These are phyloP conservation scores for Neurospora sp. DNA, from an alignment of 495 filamentous ascomycete genomes.

Conservation along the genomic window DNA sequence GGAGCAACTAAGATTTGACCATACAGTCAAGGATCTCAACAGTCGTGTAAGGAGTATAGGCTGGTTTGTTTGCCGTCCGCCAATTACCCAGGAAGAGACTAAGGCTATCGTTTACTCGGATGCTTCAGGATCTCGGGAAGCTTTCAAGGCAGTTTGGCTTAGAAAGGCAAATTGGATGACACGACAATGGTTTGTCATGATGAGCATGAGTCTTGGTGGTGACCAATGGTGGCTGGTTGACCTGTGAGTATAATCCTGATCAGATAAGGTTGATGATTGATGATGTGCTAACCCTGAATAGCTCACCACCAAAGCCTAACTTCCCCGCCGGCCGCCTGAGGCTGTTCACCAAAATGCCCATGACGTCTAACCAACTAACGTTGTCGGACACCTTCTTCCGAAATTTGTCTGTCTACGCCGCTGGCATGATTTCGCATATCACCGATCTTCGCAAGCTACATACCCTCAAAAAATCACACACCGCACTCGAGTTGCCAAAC, in stretches of 20 bases:
- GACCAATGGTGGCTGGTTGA: constrained; percentile 70
- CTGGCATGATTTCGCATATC: constrained; percentile 33
- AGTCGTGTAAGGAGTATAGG: constrained; percentile 48
- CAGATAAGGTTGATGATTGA: background rate
- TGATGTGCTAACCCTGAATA: constrained; percentile 9
- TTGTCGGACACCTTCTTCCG: constrained; percentile 29
- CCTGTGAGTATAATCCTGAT: constrained; percentile 31
- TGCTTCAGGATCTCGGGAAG: constrained; percentile 25
- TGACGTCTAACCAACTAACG: constrained; percentile 21
- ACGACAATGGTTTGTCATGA: constrained; percentile 53
- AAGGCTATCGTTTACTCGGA: constrained; percentile 46
- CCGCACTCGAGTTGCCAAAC: constrained; percentile 13
- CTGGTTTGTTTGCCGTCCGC: constrained; percentile 45
- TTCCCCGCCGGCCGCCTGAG: constrained; percentile 13
- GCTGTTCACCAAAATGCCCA: constrained; percentile 25
- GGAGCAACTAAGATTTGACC: constrained; percentile 45
- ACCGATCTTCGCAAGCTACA: constrained; percentile 36
- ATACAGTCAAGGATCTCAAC: constrained; percentile 53
- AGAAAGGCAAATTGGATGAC: constrained; percentile 49
- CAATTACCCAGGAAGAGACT: constrained; percentile 47
- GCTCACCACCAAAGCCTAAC: constrained; percentile 9
- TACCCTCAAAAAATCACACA: constrained; percentile 19
- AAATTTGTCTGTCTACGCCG: constrained; percentile 27
- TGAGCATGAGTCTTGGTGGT: constrained; percentile 59
- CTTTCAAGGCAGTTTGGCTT: constrained; percentile 53